phyloP scores from a whole-genome alignment of 2,329 filamentous ascomycete species.

The Xylariaceae sp. region DNA sequence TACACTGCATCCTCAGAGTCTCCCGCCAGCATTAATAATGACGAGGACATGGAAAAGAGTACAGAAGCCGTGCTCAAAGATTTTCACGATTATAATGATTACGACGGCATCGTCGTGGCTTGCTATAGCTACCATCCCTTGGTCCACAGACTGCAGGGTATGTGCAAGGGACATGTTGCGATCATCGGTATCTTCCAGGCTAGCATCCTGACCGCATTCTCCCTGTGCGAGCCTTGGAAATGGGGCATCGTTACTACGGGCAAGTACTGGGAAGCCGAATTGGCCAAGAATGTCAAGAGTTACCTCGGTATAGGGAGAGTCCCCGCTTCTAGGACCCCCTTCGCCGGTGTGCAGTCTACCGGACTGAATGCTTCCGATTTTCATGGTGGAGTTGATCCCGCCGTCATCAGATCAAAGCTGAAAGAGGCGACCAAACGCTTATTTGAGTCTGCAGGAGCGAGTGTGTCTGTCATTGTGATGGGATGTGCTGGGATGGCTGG shows the following conservation, averaged over 20 bases:
- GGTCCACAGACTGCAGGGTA: slow-evolving; percentile 51
- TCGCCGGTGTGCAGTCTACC: slow-evolving; percentile 77
- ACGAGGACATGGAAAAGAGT: slow-evolving; percentile 60
- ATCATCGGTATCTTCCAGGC: slow-evolving; percentile 83
- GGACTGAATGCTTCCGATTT: slow-evolving; percentile 76
- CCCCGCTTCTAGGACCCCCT: slow-evolving; percentile 40
- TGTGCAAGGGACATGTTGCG: slow-evolving; percentile 27
- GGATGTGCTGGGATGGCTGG: slow-evolving; percentile 91
- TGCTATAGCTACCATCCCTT: slow-evolving; percentile 85
- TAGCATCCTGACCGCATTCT: slow-evolving; percentile 61
- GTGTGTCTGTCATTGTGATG: slow-evolving; percentile 66
- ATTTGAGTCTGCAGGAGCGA: slow-evolving; percentile 39
- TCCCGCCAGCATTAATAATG: slow-evolving; percentile 74
- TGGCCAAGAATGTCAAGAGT: slow-evolving; percentile 57
- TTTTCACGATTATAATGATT: slow-evolving; percentile 42
- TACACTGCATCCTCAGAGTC: slow-evolving; percentile 61
- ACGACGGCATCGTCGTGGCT: slow-evolving; percentile 78
- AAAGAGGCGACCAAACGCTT: slow-evolving; percentile 64
- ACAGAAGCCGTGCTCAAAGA: slow-evolving; percentile 56
- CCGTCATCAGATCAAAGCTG: slow-evolving; percentile 61
- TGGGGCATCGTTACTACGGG: slow-evolving; percentile 92
- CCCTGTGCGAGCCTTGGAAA: slow-evolving; percentile 43
- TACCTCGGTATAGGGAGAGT: slow-evolving; percentile 52
- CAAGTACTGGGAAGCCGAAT: slow-evolving; percentile 71
- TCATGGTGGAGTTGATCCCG: slow-evolving; percentile 60